These are phyloP conservation scores for Cucurbita ficifolia DNA, from an alignment of 306 rosid species.

Conservation along the genomic window DNA sequence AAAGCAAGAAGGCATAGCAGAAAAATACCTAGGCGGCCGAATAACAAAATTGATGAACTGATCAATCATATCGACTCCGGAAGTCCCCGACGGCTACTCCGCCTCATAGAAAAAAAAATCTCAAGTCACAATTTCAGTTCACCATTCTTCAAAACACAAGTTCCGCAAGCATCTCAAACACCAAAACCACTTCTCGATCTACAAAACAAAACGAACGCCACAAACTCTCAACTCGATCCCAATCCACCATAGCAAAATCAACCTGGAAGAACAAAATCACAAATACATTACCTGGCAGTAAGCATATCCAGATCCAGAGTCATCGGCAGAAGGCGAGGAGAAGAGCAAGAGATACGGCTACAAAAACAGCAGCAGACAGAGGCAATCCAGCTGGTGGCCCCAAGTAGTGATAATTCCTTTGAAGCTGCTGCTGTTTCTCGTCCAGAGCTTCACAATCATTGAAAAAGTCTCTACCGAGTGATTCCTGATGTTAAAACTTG, in stretches of 20 bases:
- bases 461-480: not conserved
- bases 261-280: not conserved
- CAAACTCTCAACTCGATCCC: not conserved
- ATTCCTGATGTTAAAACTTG: not conserved
- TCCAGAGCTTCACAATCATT: conserved; percentile 7
- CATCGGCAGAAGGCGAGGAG: not conserved
- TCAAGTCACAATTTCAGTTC: conserved; percentile 1
- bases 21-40: conserved; percentile 90
- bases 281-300: not conserved
- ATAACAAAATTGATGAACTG: conserved; percentile 85
- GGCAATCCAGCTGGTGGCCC: conserved; percentile 6
- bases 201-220: not conserved
- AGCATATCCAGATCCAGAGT: conserved; percentile 8
- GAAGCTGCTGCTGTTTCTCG: not conserved
- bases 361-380: conserved; percentile 1
- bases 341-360: not conserved
- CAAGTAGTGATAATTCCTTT: conserved; percentile 1
- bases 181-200: conserved; percentile 4
- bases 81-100: conserved; percentile 28
- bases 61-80: conserved; percentile 59
- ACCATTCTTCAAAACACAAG: not conserved
- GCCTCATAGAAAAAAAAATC: conserved; percentile 26
- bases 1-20: not conserved
- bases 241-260: not conserved
- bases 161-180: not conserved